phyloP scores from a whole-genome alignment of 2,329 filamentous ascomycete species.

The Phaeosphaeriaceae sp. region DNA sequence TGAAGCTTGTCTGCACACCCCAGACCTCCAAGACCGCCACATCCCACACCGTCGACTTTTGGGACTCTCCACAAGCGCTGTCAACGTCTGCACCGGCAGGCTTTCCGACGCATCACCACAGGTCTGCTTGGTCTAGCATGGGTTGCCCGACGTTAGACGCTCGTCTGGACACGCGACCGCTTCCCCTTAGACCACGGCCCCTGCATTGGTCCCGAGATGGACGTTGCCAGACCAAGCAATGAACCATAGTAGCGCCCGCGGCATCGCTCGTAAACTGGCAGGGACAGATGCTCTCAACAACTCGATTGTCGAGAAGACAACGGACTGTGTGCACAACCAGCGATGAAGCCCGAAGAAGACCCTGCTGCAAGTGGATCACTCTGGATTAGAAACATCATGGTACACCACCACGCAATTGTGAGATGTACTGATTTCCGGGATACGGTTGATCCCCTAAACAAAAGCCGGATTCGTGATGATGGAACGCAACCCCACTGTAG shows the following conservation, averaged over 20 bases:
- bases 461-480: neutral
- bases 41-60: neutral
- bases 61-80: neutral
- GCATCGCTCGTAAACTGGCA: neutral
- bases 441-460: no score
- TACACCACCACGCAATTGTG: no score
- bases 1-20: conserved; percentile 24
- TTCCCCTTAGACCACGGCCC: neutral
- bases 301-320: neutral
- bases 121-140: neutral
- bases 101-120: no score
- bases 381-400: no score
- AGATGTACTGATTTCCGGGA: no score
- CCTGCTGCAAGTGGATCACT: no score
- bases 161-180: neutral
- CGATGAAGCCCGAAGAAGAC: neutral
- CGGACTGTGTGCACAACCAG: neutral
- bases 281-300: neutral
- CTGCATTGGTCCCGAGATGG: conserved; percentile 1
- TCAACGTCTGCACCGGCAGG: neutral
- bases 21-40: conserved; percentile 6
- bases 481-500: neutral
- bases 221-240: conserved; percentile 1
- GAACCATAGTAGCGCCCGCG: conserved; percentile 3
- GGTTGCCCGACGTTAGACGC: neutral